Evolutionary conservation across 371 early-diverging fungal genomes (phyloP), one percentile per base, ranked within the genome.

Genomic region (Actinomucor elegans): DNA sequence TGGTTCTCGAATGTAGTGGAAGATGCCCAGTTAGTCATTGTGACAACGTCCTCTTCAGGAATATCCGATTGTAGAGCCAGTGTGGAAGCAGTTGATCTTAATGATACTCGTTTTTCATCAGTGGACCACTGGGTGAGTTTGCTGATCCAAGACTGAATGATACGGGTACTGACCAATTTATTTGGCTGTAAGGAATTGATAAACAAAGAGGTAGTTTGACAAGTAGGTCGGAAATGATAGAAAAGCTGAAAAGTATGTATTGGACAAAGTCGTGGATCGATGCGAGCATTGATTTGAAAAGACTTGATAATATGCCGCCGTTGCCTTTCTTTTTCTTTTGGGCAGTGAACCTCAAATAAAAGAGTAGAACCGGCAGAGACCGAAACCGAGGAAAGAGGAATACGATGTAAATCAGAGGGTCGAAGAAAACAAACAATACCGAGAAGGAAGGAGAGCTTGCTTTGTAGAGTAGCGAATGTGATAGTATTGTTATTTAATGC

Each of bases 1-100:
- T 61, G 62, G 1, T 33, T 11, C 6, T 52, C 35, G 21, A 61
- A 52, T 0, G 48, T 48, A 5, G 7, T 6, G 3, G 52, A 47
- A 0, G 42, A 48, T 10, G 56, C 24, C 57, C 52, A 61, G 24
- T 61, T 61, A 8, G 53, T 53, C 1, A 56, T 32, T 20, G 62
- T 48, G 1, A 48, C 48, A 27, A 61, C 43, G 12, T 44, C 48
- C 4, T 61, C 56, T 9, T 40, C 15, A 0, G 49, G 37, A 5
- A 61, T 35, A 20, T 52, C 56, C 4, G 9, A 2, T 10, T 32
- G 45, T 15, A 57, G 27, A 2, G 57, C 50, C 10, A 43, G 20
- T 12, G 47, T 40, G 10, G 41, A 57, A 29, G 36, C 57, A 9
- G 50, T 23, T 1, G 57, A 57, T 1, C 40, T 5, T 6, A 40